Conservation (phyloP, 257 asterid genomes). For the Salvia hispanica region DNA sequence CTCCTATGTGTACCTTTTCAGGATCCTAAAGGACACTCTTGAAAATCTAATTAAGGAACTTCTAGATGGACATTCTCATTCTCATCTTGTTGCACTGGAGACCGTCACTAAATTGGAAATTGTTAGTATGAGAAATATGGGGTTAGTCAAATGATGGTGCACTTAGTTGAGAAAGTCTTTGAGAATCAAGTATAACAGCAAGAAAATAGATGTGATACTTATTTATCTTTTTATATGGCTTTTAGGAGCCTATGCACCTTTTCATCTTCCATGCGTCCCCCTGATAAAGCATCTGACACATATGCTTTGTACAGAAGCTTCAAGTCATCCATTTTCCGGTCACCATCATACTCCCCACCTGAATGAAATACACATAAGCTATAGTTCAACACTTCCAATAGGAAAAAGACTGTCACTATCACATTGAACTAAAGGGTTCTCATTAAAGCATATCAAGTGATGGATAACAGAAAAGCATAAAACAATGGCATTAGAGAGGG, state of each 20-base stretch:
- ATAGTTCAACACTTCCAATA: constrained; percentile 25
- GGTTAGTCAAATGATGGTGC: no score
- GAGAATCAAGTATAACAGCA: no score
- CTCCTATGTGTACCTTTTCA: no score
- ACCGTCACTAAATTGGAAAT: no score
- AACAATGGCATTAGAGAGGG: constrained; percentile 11
- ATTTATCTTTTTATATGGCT: no score
- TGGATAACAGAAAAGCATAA: constrained; percentile 25
- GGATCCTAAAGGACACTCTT: no score
- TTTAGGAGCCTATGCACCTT: constrained; percentile 53
- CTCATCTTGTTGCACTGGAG: no score
- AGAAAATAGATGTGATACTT: no score
- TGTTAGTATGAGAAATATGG: no score
- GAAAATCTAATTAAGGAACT: no score
- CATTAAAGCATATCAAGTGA: constrained; percentile 21
- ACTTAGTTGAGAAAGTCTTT: no score
- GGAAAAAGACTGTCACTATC: constrained; percentile 9
- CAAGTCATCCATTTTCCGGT: constrained; percentile 76
- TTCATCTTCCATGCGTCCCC: constrained; percentile 80
- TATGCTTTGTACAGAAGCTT: constrained; percentile 80
- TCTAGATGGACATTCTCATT: no score
- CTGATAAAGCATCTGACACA: constrained; percentile 69
- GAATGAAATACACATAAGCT: constrained; percentile 35
- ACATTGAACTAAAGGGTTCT: constrained; percentile 17
- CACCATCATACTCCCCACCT: constrained; percentile 86